A percentile compares a stretch with the other conserved stretches of the same genome.
These are phyloP conservation scores for Cryptosporidium viatorum DNA, from an alignment of 169 alveolate genomes.

Conservation along the genomic window DNA sequence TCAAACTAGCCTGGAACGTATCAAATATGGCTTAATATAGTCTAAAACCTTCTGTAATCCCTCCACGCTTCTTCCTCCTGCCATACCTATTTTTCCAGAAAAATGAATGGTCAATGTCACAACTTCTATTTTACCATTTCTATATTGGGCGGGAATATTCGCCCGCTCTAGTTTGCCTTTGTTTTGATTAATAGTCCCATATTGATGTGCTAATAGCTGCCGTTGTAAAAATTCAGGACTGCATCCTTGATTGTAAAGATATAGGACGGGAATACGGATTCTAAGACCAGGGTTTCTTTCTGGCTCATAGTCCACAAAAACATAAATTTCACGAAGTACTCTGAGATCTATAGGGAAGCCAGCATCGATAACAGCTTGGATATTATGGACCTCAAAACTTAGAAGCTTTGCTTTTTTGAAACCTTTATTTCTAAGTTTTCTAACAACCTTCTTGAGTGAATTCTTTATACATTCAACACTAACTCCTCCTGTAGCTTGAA, in stretches of 20 bases:
- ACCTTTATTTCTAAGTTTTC: slow-evolving; percentile 22
- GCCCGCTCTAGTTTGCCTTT: background rate
- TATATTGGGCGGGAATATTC: background rate
- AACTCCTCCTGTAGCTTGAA: slow-evolving; percentile 72
- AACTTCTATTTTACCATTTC: slow-evolving; percentile 32
- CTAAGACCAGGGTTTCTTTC: slow-evolving; percentile 73
- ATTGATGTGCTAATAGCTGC: slow-evolving; percentile 25
- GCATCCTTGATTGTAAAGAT: slow-evolving; percentile 22
- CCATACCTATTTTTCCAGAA: slow-evolving; percentile 74
- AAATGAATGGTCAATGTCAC: slow-evolving; percentile 70
- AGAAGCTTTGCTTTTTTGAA: slow-evolving; percentile 44
- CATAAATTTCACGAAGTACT: slow-evolving; percentile 35
- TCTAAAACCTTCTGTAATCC: slow-evolving; percentile 31
- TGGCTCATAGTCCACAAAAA: slow-evolving; percentile 65
- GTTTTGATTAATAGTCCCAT: slow-evolving; percentile 2
- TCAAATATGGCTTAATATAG: slow-evolving; percentile 54
- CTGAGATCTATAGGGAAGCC: slow-evolving; percentile 72
- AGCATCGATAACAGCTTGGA: slow-evolving; percentile 68
- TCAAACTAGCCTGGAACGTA: slow-evolving; percentile 50
- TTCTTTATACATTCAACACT: slow-evolving; percentile 38
- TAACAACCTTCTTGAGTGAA: slow-evolving; percentile 40
- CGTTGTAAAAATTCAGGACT: slow-evolving; percentile 62
- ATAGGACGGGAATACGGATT: slow-evolving; percentile 58
- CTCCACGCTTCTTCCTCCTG: slow-evolving; percentile 58
- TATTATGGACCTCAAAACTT: slow-evolving; percentile 57